phyloP scores from a whole-genome alignment of 345 rosid genomes.

The Hypericum androsaemum region DNA sequence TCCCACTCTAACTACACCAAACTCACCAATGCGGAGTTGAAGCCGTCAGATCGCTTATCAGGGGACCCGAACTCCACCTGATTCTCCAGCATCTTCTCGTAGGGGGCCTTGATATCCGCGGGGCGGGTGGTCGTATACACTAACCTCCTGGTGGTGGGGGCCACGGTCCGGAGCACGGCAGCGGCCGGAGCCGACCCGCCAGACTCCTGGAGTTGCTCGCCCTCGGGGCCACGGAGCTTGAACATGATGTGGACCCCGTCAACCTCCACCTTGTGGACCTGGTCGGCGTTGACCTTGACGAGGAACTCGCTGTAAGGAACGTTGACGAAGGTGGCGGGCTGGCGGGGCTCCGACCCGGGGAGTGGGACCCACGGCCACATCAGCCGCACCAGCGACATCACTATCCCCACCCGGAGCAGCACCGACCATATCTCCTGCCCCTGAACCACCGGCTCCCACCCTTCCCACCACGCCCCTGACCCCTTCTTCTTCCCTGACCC shows the following conservation, averaged over 20 bases:
- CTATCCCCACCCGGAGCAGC: conserved; percentile 64
- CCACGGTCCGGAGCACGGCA: conserved; percentile 38
- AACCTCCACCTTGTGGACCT: conserved; percentile 80
- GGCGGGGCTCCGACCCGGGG: conserved; percentile 53
- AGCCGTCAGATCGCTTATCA: conserved; percentile 63
- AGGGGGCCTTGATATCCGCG: conserved; percentile 67
- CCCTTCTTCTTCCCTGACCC: conserved; percentile 45
- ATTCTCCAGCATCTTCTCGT: conserved; percentile 91
- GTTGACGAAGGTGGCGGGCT: conserved; percentile 45
- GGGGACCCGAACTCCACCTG: conserved; percentile 87
- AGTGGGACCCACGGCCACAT: conserved; percentile 79
- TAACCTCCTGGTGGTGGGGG: conserved; percentile 51
- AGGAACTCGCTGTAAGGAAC: conserved; percentile 90
- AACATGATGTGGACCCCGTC: conserved; percentile 82
- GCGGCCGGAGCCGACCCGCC: conserved; percentile 46
- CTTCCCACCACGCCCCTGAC: too few relatives aligned
- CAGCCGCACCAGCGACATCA: conserved; percentile 72
- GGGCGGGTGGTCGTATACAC: conserved; percentile 82
- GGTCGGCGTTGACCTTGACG: conserved; percentile 51
- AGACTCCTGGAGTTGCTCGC: background rate
- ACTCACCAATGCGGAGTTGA: conserved; percentile 76
- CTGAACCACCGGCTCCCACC: conserved; percentile 65
- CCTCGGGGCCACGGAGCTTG: conserved; percentile 52
- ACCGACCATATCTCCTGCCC: conserved; percentile 74
- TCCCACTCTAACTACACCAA: too few relatives aligned